phyloP scores from a whole-genome alignment of 2,329 filamentous ascomycete genomes.

The Monilinia polystroma region DNA sequence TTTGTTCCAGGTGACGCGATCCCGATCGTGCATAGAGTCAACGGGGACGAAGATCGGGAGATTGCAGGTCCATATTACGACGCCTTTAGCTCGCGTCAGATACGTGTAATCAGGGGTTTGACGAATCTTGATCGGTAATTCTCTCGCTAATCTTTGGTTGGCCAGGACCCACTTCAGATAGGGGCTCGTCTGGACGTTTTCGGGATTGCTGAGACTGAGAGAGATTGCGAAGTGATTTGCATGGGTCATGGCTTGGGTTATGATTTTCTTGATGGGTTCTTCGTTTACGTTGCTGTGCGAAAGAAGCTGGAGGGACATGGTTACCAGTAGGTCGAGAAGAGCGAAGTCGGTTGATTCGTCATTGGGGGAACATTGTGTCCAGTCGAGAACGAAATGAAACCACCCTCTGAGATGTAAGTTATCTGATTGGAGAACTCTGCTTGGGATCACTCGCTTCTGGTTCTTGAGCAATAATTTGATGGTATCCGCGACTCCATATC shows the following conservation, averaged over 20 bases:
- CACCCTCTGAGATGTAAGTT: not conserved
- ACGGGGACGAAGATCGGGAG: not conserved
- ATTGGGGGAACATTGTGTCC: not conserved
- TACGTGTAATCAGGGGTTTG: not conserved
- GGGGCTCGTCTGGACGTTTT: slow-evolving; percentile 7
- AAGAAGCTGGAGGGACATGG: not conserved
- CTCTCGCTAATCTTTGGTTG: not conserved
- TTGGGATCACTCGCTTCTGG: not conserved
- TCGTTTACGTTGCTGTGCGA: not conserved
- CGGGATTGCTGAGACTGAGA: not conserved
- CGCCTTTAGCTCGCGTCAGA: not conserved
- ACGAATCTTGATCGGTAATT: not conserved
- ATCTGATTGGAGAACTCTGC: not conserved
- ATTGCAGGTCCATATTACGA: not conserved
- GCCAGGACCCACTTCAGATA: slow-evolving; percentile 1
- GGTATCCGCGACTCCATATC: not conserved
- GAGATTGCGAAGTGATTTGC: not conserved
- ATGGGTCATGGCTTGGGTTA: not conserved
- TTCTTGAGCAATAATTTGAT: not conserved
- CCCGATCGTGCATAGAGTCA: not conserved
- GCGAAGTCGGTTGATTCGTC: not conserved
- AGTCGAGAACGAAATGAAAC: not conserved
- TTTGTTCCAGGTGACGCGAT: not conserved
- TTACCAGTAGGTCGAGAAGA: not conserved
- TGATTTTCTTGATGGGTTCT: not conserved